Evolutionary conservation across 768 basidiomycete genomes (phyloP).

Genomic region (Calocybe indica): DNA sequence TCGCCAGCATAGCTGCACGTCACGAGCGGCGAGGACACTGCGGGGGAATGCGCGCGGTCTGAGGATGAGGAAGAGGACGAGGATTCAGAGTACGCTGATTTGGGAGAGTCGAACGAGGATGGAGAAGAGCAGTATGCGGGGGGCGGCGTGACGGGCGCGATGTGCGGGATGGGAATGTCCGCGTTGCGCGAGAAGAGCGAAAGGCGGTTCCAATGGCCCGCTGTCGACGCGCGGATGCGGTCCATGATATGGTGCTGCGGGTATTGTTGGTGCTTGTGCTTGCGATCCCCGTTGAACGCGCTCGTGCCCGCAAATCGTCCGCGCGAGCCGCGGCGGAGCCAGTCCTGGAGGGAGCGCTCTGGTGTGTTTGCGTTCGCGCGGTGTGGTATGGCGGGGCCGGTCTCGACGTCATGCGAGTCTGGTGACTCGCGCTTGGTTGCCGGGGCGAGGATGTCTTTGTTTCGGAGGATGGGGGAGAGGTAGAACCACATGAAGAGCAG

Average conservation of each 20-base stretch:
- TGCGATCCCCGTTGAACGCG: neutral
- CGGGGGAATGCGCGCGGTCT: neutral
- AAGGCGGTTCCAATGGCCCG: neutral
- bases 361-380: conserved; percentile 9
- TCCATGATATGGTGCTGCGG: neutral
- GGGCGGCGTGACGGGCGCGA: conserved; percentile 5
- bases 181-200: conserved; percentile 12
- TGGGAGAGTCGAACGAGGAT: neutral
- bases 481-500: conserved; percentile 18
- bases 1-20: too few relatives aligned
- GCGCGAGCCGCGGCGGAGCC: conserved; percentile 22
- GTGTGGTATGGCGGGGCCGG: too few relatives aligned
- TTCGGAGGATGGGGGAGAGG: conserved; percentile 14
- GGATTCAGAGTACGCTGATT: neutral
- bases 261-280: neutral
- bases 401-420: conserved; percentile 9
- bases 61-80: conserved; percentile 2
- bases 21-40: neutral
- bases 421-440: neutral
- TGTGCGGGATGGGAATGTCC: conserved; percentile 4
- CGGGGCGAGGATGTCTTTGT: conserved; percentile 1
- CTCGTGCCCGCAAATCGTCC: conserved; percentile 17
- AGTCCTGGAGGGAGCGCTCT: conserved; percentile 14
- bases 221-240: neutral
- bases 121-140: conserved; percentile 2